Percentiles rank a stretch among this genome's conserved stretches.
Conservation (phyloP, 2,329 filamentous ascomycete species). For the Hirsutella thompsonii region DNA sequence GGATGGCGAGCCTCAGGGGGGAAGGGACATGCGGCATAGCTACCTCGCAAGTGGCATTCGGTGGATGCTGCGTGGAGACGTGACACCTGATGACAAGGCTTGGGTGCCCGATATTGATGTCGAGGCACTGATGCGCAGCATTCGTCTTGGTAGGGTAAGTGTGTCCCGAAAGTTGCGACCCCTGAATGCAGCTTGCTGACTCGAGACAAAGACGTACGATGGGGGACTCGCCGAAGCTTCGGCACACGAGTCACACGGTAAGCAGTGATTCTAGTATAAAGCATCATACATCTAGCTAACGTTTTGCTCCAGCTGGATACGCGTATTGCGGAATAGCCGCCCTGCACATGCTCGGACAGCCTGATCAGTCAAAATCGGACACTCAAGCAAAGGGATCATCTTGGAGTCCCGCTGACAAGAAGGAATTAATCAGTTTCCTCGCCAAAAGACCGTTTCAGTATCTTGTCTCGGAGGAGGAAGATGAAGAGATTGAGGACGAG, state of each 20-base stretch:
- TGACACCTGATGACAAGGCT: constrained; percentile 33
- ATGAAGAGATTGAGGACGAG: constrained; percentile 29
- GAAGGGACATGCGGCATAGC: constrained; percentile 75
- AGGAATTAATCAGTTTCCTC: constrained; percentile 38
- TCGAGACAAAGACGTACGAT: constrained; percentile 59
- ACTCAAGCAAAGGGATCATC: too few species aligned
- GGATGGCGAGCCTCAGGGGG: constrained; percentile 51
- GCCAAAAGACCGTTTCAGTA: constrained; percentile 52
- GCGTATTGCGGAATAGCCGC: constrained; percentile 79
- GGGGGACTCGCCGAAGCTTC: constrained; percentile 71
- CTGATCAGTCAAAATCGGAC: constrained; percentile 29
- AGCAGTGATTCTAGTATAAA: constrained; percentile 8
- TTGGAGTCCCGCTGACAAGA: constrained; percentile 17
- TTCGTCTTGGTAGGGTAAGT: constrained; percentile 46
- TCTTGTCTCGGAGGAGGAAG: constrained; percentile 31
- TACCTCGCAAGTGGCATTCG: constrained; percentile 73
- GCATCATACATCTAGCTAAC: background rate
- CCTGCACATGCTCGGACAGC: constrained; percentile 59
- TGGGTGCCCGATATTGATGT: constrained; percentile 64
- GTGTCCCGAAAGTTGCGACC: background rate
- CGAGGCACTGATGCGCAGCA: constrained; percentile 54
- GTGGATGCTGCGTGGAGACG: constrained; percentile 62
- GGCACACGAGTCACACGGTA: constrained; percentile 74
- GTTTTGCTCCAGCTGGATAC: constrained; percentile 57
- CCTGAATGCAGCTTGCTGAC: background rate